Evolutionary conservation across 1,139 yeast genomes (phyloP), one percentile per base, ranked within the genome.

Genomic region (Debaryomyces robertsiae): DNA sequence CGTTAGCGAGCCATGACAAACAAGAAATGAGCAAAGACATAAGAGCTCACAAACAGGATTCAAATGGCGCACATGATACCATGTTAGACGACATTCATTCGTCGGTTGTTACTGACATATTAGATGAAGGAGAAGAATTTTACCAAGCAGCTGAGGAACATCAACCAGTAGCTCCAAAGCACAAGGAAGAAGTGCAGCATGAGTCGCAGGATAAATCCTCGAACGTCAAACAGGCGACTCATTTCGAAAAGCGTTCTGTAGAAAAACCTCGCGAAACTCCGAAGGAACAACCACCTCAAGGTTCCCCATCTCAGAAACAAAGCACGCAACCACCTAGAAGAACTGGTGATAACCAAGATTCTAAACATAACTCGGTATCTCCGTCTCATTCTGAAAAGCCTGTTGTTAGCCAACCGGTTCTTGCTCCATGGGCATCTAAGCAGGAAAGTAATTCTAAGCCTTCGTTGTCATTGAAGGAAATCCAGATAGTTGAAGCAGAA

Each of bases 401-500:
- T 2, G 48, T 64, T 7, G 52, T 52, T 16, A 54, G 61, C 5
- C 57, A 33, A 19, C 55, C 46, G 39, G 56, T 60, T 39, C 57
- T 74, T 44, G 84, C 84, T 6, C 84, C 85, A 31, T 80, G 84
- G 84, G 84, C 84, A 5, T 48, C 10, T 35, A 42, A 59, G 10
- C 30, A 49, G 16, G 50, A 46, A 11, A 48, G 58, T 5, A 48
- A 59, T 10, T 52, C 63, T 14, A 63, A 71, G 40, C 82, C 84
- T 30, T 59, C 73, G n/a, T 63, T 82, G 44, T 73, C 88, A 1
- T 67, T 87, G 49, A 78, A 80, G 44, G 88, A 87, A 57, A 83
- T 87, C 47, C 93, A 84, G 59, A 77, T 72, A 46, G 61, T 82
- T 45, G 94, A 85, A 55, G 83, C 82, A 32, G 79, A 76, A 43